Evolutionary conservation across 148 eudicot species (phyloP).

Genomic region (Polygonum maritimum): DNA sequence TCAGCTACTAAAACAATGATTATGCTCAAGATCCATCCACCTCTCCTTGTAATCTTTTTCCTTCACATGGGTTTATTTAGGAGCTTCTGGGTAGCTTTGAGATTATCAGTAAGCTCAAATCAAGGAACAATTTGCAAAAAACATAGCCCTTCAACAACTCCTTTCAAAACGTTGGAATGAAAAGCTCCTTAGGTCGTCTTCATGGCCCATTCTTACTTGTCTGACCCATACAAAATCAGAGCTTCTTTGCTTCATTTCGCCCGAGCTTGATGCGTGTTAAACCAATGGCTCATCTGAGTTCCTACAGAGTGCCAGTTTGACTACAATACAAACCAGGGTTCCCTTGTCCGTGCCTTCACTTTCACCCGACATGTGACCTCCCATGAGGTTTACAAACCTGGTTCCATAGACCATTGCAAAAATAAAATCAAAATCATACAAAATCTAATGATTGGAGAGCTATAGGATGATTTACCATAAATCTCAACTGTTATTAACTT

Average conservation of each 20-base stretch:
- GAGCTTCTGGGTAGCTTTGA: no score
- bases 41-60: not conserved
- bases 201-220: not conserved
- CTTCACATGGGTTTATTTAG: no score
- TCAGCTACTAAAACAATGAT: no score
- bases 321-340: slow-evolving; percentile 40
- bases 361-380: slow-evolving; percentile 69
- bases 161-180: no score
- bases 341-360: slow-evolving; percentile 72
- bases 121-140: not conserved
- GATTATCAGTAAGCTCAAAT: not conserved
- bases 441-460: not conserved
- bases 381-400: slow-evolving; percentile 69
- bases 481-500: not conserved
- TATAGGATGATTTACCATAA: not conserved
- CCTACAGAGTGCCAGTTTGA: slow-evolving; percentile 32
- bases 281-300: not conserved
- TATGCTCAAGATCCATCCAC: no score
- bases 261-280: no score
- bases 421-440: not conserved
- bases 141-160: not conserved
- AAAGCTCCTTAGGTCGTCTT: no score
- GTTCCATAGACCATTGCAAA: not conserved
- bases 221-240: not conserved
- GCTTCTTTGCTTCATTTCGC: not conserved